Conservation (phyloP, 495 filamentous ascomycete species). For the Entonaema liquescens region DNA sequence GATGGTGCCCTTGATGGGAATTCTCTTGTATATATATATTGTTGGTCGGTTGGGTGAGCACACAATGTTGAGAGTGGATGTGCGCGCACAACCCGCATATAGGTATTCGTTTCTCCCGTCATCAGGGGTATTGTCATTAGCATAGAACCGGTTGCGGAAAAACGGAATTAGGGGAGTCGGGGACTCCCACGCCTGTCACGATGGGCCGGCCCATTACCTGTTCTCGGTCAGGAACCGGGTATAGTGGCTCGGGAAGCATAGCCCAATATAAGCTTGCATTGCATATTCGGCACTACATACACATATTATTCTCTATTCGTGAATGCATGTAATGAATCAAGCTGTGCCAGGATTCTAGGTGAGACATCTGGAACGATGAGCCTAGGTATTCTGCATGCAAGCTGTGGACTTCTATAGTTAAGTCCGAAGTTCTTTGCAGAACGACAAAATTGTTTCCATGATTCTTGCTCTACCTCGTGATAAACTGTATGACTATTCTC, state of each 20-base stretch:
- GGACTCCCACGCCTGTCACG: background rate
- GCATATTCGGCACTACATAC: background rate
- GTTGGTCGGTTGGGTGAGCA: background rate
- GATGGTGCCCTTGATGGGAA: background rate
- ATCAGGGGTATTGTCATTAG: background rate
- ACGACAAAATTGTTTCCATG: too few species aligned
- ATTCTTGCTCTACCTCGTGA: too few species aligned
- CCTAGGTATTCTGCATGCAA: too few species aligned
- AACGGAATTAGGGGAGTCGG: background rate
- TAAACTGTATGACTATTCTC: too few species aligned
- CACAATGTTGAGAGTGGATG: too few species aligned
- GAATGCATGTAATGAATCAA: background rate
- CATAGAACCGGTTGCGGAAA: background rate
- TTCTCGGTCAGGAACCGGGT: background rate
- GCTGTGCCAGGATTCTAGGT: too few species aligned
- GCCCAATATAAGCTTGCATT: conserved; percentile 10
- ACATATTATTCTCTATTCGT: background rate
- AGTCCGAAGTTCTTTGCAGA: too few species aligned
- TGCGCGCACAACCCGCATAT: background rate
- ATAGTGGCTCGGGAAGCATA: background rate
- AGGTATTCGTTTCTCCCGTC: background rate
- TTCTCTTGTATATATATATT: conserved; percentile 4
- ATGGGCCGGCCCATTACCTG: background rate
- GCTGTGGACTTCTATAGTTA: too few species aligned
- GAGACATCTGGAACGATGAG: too few species aligned